Percentiles rank a stretch among this genome's conserved stretches.
phyloP scores from a whole-genome alignment of 1,284 basidiomycete species.

The Leccinum angustisporum region DNA sequence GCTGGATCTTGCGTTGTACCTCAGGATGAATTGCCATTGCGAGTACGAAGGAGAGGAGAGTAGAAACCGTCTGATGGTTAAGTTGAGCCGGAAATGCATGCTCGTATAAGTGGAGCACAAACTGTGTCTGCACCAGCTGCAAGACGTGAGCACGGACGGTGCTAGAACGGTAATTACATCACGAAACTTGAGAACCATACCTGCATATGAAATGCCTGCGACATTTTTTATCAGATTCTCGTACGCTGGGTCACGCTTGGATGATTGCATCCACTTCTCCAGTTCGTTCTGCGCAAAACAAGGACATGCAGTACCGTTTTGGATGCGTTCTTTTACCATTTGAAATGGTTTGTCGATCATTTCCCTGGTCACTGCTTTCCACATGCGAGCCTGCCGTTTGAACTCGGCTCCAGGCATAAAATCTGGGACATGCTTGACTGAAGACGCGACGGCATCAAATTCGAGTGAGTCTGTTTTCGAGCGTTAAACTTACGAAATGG shows the following conservation, averaged over 20 bases:
- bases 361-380: conserved; percentile 36
- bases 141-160: conserved; percentile 1
- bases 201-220: conserved; percentile 45
- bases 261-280: conserved; percentile 30
- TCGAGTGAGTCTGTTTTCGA: not conserved
- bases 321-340: conserved; percentile 38
- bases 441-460: conserved; percentile 1
- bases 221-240: conserved; percentile 42
- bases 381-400: conserved; percentile 39
- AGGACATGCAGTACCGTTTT: conserved; percentile 32
- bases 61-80: conserved; percentile 17
- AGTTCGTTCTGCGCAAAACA: conserved; percentile 41
- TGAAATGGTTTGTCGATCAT: conserved; percentile 45
- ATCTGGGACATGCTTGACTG: conserved; percentile 41
- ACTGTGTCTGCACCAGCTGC: conserved; percentile 29
- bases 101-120: conserved; percentile 5
- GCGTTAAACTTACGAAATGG: conserved; percentile 21
- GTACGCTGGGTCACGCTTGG: conserved; percentile 26
- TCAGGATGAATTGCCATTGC: conserved; percentile 40
- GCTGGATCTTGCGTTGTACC: conserved; percentile 37
- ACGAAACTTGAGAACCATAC: conserved; percentile 20
- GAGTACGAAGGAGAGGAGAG: conserved; percentile 36
- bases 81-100: conserved; percentile 7
- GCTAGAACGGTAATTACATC: not conserved
- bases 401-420: conserved; percentile 42